phyloP scores from a whole-genome alignment of 2,329 filamentous ascomycete genomes.

The Ustulina deusta region DNA sequence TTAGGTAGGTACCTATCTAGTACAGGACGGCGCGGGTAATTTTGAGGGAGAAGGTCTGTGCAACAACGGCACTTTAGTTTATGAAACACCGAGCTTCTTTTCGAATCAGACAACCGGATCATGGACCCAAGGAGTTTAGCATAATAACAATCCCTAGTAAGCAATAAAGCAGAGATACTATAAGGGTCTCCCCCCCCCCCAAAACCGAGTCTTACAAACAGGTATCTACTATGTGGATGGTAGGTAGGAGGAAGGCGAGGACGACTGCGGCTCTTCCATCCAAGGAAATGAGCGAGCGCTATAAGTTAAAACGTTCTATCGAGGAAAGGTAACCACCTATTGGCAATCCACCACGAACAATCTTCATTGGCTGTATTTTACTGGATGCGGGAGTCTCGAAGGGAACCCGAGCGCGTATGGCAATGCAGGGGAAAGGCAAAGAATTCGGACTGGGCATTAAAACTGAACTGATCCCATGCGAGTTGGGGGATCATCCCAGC shows the following conservation, averaged over 20 bases:
- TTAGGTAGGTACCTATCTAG: background rate
- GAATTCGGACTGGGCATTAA: slow-evolving; percentile 18
- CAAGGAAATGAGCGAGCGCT: slow-evolving; percentile 14
- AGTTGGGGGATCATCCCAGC: slow-evolving; percentile 29
- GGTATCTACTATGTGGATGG: background rate
- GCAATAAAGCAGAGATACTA: background rate
- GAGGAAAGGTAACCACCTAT: slow-evolving; percentile 27
- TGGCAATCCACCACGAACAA: slow-evolving; percentile 14
- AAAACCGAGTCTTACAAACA: background rate
- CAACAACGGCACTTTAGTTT: slow-evolving; percentile 32
- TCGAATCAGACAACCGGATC: background rate
- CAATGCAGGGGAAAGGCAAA: slow-evolving; percentile 36
- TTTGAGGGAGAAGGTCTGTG: slow-evolving; percentile 34
- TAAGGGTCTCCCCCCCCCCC: background rate
- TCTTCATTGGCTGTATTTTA: slow-evolving; percentile 25
- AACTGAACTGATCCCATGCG: slow-evolving; percentile 23
- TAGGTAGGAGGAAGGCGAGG: background rate
- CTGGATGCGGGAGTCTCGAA: slow-evolving; percentile 24
- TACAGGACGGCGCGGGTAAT: slow-evolving; percentile 25
- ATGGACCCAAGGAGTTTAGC: background rate
- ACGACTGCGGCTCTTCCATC: slow-evolving; percentile 31
- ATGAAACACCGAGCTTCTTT: slow-evolving; percentile 30
- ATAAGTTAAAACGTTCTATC: slow-evolving; percentile 16
- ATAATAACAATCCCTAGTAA: too few relatives aligned
- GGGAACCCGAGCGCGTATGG: slow-evolving; percentile 33